Conservation (phyloP, 352 stramenopile genomes). For the Globisporangium nagaii region DNA sequence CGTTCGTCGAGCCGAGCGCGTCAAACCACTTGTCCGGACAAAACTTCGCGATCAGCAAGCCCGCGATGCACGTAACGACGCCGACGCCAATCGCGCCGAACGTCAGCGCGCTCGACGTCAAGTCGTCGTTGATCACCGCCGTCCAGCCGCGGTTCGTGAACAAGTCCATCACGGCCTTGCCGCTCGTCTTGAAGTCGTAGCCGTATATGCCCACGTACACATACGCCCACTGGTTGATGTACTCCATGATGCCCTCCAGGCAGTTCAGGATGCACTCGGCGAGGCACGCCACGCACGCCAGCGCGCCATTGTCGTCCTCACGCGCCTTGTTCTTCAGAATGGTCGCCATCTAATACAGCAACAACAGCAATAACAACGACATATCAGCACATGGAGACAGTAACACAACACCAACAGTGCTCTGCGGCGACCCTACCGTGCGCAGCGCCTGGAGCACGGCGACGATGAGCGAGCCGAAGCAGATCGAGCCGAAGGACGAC, state of each 20-base stretch:
- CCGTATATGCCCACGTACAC: slow-evolving; percentile 89
- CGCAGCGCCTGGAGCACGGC: slow-evolving; percentile 77
- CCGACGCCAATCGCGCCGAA: slow-evolving; percentile 82
- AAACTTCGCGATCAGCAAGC: slow-evolving; percentile 65
- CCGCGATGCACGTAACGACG: slow-evolving; percentile 53
- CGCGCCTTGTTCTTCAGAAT: slow-evolving; percentile 60
- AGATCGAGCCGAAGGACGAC: slow-evolving; percentile 76
- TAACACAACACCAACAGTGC: not conserved
- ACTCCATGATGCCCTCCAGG: slow-evolving; percentile 84
- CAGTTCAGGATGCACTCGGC: slow-evolving; percentile 84
- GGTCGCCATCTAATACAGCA: slow-evolving; percentile 42
- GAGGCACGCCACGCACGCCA: slow-evolving; percentile 82
- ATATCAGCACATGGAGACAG: not conserved
- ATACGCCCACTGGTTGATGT: slow-evolving; percentile 89
- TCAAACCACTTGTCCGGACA: slow-evolving; percentile 52
- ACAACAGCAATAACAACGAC: not conserved
- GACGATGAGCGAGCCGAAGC: slow-evolving; percentile 84
- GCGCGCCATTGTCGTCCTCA: slow-evolving; percentile 68
- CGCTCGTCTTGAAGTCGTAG: slow-evolving; percentile 78
- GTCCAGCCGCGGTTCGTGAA: slow-evolving; percentile 86
- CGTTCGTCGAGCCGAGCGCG: slow-evolving; percentile 36
- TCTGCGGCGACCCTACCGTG: no score
- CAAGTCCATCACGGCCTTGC: slow-evolving; percentile 85
- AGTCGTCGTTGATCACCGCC: slow-evolving; percentile 87
- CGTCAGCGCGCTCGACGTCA: slow-evolving; percentile 73